Evolutionary conservation across 2,329 filamentous ascomycete species (phyloP).

Genomic region (Nothophoma quercina): DNA sequence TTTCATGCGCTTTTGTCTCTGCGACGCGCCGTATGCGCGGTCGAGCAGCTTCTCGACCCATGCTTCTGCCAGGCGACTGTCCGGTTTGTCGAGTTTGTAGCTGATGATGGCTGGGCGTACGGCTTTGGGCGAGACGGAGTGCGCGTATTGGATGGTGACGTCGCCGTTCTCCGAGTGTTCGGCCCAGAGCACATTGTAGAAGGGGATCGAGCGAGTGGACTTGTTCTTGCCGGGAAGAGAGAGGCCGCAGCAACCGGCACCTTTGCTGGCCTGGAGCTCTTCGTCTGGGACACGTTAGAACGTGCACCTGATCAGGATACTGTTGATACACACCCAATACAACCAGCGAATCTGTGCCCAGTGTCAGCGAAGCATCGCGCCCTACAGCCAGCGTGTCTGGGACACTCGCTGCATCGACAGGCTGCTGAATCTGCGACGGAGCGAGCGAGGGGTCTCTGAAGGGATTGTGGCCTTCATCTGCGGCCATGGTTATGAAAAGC

Average conservation of each 20-base stretch:
- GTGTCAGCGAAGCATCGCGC: conserved; percentile 65
- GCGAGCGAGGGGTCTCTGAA: conserved; percentile 41
- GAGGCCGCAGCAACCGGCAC: conserved; percentile 64
- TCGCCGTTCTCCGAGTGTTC: conserved; percentile 65
- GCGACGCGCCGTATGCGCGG: conserved; percentile 73
- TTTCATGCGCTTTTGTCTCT: conserved; percentile 78
- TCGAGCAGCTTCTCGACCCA: conserved; percentile 74
- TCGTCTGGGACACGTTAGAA: conserved; percentile 56
- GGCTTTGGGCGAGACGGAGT: conserved; percentile 61
- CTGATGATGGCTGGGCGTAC: conserved; percentile 68
- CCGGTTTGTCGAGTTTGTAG: conserved; percentile 65
- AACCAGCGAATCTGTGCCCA: conserved; percentile 67
- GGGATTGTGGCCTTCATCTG: conserved; percentile 29
- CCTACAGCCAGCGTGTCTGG: conserved; percentile 61
- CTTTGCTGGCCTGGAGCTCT: conserved; percentile 57
- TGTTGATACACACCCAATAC: conserved; percentile 59
- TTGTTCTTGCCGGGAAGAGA: conserved; percentile 57
- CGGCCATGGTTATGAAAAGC: conserved; percentile 34
- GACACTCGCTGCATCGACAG: conserved; percentile 14
- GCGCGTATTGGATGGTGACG: conserved; percentile 77
- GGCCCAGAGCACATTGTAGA: conserved; percentile 87
- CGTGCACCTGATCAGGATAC: conserved; percentile 5
- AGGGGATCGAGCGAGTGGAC: conserved; percentile 69
- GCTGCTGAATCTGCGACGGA: conserved; percentile 12
- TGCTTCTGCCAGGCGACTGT: conserved; percentile 57